A percentile compares a stretch with the other conserved stretches of the same genome.
Evolutionary conservation across 108 stramenopile genomes (phyloP).

Genomic region (Discostella stelligeroides): DNA sequence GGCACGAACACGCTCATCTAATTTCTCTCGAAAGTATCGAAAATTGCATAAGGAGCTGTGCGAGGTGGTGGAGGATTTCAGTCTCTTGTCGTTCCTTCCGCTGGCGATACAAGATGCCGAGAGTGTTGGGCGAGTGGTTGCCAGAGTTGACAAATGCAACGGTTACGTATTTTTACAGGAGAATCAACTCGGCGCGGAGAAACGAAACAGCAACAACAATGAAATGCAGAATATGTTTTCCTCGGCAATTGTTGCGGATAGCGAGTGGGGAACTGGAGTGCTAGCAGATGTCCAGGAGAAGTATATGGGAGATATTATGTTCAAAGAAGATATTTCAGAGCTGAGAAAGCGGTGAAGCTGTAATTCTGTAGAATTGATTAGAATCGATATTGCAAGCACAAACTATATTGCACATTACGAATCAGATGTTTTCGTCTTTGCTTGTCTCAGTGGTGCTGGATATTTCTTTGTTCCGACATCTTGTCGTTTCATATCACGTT

Average conservation of each 20-base stretch:
- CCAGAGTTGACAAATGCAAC: slow-evolving; percentile 82
- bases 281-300: slow-evolving; percentile 53
- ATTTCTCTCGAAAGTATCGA: slow-evolving; percentile 59
- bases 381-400: neutral
- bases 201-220: neutral
- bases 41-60: slow-evolving; percentile 72
- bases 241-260: slow-evolving; percentile 49
- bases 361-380: neutral
- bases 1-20: slow-evolving; percentile 50
- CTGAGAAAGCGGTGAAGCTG: slow-evolving; percentile 3
- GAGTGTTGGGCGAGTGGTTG: slow-evolving; percentile 80
- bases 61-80: slow-evolving; percentile 83
- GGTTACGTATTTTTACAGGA: slow-evolving; percentile 76
- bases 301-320: slow-evolving; percentile 50
- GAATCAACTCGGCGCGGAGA: slow-evolving; percentile 11
- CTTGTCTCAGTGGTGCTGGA: slow-evolving; percentile 57
- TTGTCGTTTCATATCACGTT: slow-evolving; percentile 48
- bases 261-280: slow-evolving; percentile 43
- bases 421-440: too few species aligned
- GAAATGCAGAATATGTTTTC: slow-evolving; percentile 47
- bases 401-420: neutral
- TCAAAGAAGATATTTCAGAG: slow-evolving; percentile 43
- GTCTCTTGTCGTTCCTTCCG: slow-evolving; percentile 73
- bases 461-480: slow-evolving; percentile 66
- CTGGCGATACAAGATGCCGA: slow-evolving; percentile 80